Percentiles rank a stretch among this genome's conserved stretches.
Conservation (phyloP, 1,284 basidiomycete genomes). For the Exsudoporus floridanus region DNA sequence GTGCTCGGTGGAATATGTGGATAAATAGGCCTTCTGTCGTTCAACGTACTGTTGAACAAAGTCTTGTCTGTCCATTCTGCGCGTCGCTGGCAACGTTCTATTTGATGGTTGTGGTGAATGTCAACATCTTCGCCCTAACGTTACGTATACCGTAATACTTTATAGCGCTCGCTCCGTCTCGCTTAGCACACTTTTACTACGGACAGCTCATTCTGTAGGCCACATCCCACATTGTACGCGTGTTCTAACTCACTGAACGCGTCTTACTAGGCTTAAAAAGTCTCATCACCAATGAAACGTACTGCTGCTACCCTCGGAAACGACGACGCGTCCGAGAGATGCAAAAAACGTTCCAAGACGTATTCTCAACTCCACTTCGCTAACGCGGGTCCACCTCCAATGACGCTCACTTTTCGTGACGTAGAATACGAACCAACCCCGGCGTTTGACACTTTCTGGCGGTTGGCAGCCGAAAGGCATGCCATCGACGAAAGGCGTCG, state of each 20-base stretch:
- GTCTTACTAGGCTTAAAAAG: background rate
- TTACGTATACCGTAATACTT: constrained; percentile 14
- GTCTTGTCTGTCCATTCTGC: constrained; percentile 37
- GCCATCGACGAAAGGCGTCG: constrained; percentile 54
- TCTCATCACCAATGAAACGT: constrained; percentile 23
- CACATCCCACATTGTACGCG: background rate
- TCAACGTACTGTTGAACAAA: constrained; percentile 50
- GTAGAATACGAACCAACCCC: constrained; percentile 43
- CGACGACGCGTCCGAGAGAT: constrained; percentile 4
- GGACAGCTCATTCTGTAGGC: constrained; percentile 2
- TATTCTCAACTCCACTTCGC: constrained; percentile 20
- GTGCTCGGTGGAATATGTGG: constrained; percentile 47
- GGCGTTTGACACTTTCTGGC: constrained; percentile 62
- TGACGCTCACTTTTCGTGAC: constrained; percentile 40
- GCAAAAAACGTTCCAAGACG: constrained; percentile 29
- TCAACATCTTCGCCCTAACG: background rate
- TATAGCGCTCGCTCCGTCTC: constrained; percentile 1
- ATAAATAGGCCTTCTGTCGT: constrained; percentile 47
- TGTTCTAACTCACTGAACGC: constrained; percentile 5
- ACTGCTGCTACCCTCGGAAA: constrained; percentile 11
- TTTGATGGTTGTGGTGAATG: background rate
- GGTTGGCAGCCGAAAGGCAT: constrained; percentile 54
- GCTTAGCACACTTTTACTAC: background rate
- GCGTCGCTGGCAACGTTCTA: background rate
- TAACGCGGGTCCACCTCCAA: constrained; percentile 19